These are phyloP conservation scores for Sideroxylon spinosum DNA, from an alignment of 179 eudicot genomes.

Conservation along the genomic window DNA sequence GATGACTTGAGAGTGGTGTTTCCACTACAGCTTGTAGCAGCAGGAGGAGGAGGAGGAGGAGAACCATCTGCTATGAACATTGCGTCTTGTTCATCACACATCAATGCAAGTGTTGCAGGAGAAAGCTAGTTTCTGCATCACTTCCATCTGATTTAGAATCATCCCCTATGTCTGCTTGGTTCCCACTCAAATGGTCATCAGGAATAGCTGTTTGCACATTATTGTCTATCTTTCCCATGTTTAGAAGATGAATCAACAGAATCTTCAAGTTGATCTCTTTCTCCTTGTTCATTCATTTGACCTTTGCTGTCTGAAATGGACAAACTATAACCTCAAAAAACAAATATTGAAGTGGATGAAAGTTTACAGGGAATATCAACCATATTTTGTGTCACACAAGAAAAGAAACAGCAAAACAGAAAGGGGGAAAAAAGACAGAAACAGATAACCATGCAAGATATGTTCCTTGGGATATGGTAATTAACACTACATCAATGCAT, in stretches of 20 bases:
- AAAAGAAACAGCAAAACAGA: no score
- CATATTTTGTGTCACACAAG: background rate
- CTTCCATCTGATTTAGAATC: slow-evolving; percentile 48
- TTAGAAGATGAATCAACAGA: slow-evolving; percentile 34
- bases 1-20: slow-evolving; percentile 31
- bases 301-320: slow-evolving; percentile 35
- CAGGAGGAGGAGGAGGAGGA: slow-evolving; percentile 17
- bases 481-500: no score
- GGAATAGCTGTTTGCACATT: slow-evolving; percentile 25
- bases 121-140: slow-evolving; percentile 58
- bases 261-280: slow-evolving; percentile 28
- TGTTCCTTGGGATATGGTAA: no score
- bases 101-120: slow-evolving; percentile 73
- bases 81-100: slow-evolving; percentile 84
- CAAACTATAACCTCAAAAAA: background rate
- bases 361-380: background rate
- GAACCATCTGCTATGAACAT: slow-evolving; percentile 51
- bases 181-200: slow-evolving; percentile 31
- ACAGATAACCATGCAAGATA: no score
- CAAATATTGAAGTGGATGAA: background rate
- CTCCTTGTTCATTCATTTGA: background rate
- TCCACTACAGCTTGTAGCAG: slow-evolving; percentile 24
- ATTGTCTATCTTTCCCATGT: slow-evolving; percentile 30
- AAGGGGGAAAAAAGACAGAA: no score
- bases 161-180: slow-evolving; percentile 33